phyloP scores from a whole-genome alignment of 1,139 yeast genomes.

The Kluyveromyces marxianus region DNA sequence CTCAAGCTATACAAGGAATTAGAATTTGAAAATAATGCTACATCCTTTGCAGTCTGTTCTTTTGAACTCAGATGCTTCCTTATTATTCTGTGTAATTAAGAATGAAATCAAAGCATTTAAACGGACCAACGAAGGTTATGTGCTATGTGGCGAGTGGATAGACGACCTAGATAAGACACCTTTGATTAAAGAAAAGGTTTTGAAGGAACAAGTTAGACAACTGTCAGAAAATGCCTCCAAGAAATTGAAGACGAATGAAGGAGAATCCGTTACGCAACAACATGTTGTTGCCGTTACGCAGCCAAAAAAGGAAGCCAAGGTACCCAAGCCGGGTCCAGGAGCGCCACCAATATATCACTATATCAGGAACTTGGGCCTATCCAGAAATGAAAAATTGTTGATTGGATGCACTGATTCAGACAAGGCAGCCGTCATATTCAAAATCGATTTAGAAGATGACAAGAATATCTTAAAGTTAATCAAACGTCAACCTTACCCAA shows the following conservation, averaged over 20 bases:
- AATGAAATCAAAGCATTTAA: conserved; percentile 49
- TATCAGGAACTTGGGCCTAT: conserved; percentile 52
- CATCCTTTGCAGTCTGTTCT: conserved; percentile 61
- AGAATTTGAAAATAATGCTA: conserved; percentile 34
- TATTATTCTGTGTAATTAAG: conserved; percentile 49
- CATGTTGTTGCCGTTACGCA: conserved; percentile 10
- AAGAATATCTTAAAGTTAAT: conserved; percentile 39
- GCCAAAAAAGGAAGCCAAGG: conserved; percentile 40
- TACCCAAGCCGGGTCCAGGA: conserved; percentile 59
- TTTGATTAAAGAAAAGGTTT: conserved; percentile 39
- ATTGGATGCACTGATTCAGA: conserved; percentile 76
- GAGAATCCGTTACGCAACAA: conserved; percentile 11
- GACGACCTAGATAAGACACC: conserved; percentile 44
- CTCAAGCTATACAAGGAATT: not conserved
- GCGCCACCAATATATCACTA: conserved; percentile 60
- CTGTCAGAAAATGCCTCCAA: conserved; percentile 30
- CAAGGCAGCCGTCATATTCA: conserved; percentile 66
- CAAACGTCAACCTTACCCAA: conserved; percentile 75
- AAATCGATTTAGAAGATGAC: conserved; percentile 30
- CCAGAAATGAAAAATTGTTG: conserved; percentile 47
- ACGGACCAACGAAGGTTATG: conserved; percentile 26
- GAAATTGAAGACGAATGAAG: conserved; percentile 32
- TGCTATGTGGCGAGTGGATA: conserved; percentile 46
- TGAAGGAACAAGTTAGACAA: conserved; percentile 36
- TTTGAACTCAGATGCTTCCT: conserved; percentile 37